Conservation (phyloP, 257 asterid species). For the Misopates orontium region DNA sequence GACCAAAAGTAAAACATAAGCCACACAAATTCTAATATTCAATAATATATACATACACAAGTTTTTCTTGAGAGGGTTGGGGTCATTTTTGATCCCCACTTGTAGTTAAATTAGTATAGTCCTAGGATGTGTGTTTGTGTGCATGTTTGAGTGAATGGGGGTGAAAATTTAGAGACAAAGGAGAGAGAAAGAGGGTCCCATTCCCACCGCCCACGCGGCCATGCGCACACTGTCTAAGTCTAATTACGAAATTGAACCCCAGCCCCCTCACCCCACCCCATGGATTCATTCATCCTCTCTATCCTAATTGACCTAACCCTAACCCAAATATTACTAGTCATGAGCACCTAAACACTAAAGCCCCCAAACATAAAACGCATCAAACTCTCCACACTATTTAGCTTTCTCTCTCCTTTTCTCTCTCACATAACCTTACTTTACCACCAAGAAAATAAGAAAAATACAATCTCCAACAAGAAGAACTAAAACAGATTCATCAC, state of each 20-base stretch:
- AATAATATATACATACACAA: too few species aligned
- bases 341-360: not conserved
- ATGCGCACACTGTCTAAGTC: constrained; percentile 40
- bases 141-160: not conserved
- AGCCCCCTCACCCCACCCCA: not conserved
- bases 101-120: too few species aligned
- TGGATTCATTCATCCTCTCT: constrained; percentile 2
- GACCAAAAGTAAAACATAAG: too few species aligned
- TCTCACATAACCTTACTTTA: constrained; percentile 31
- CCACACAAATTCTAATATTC: too few species aligned
- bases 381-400: constrained; percentile 28
- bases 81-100: too few species aligned
- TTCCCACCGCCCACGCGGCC: constrained; percentile 49
- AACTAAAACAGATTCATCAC: constrained; percentile 27
- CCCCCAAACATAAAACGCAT: constrained; percentile 34
- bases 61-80: too few species aligned
- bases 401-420: constrained; percentile 30
- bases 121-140: too few species aligned
- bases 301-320: constrained; percentile 57
- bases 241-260: constrained; percentile 30
- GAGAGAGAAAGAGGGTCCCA: constrained; percentile 39
- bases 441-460: constrained; percentile 26
- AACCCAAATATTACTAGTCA: constrained; percentile 38
- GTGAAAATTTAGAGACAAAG: constrained; percentile 25
- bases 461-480: not conserved